Evolutionary conservation across 805 yeast species (phyloP), one percentile per base, ranked within the genome.

Genomic region (Lipomyces mesembrius): DNA sequence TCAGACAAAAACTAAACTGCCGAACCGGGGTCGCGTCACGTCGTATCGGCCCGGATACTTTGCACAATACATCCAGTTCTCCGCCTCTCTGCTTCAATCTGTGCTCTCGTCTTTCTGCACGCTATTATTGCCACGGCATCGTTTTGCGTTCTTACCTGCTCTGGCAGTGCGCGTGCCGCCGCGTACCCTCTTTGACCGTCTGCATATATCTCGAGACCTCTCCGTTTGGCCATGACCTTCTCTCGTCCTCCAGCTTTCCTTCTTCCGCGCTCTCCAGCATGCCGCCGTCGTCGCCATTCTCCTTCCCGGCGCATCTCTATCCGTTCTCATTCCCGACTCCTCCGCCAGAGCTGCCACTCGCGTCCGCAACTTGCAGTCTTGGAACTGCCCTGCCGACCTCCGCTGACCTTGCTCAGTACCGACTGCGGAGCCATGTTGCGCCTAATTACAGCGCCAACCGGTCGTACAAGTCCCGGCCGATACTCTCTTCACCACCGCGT

Each of bases 241-340:
- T n/a, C 49, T 43, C 49, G 2, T n/a, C 49, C 22, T 11, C 46
- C 35, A 12, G 25, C 35, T 27, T 25, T 6, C 60, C 25, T 51
- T 46, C 53, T 27, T 2, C 52, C 54, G 8, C 4, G 32, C 20
- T 8, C 8, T 8, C 49, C 25, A 14, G 27, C 22, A 27, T 59
- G 34, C 22, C 29, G 20, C 29, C 61, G 35, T 17, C 61, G n/a
- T 25, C 46, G 54, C 56, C 61, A 9, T 32, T 49, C 61, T 20
- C 37, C 49, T 32, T 34, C 46, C 1, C 62, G 43, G 57, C 57
- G 57, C 62, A 34, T 14, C 27, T 22, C 3, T 51, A 20, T 32
- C 46, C 62, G 1, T 37, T 35, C 34, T 37, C 64, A 12, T 61
- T 61, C 49, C 64, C 64, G 55, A 61, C 64, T 46, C 64, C 64